phyloP scores from a whole-genome alignment of 768 basidiomycete genomes.

The Daedaleopsis sinensis region DNA sequence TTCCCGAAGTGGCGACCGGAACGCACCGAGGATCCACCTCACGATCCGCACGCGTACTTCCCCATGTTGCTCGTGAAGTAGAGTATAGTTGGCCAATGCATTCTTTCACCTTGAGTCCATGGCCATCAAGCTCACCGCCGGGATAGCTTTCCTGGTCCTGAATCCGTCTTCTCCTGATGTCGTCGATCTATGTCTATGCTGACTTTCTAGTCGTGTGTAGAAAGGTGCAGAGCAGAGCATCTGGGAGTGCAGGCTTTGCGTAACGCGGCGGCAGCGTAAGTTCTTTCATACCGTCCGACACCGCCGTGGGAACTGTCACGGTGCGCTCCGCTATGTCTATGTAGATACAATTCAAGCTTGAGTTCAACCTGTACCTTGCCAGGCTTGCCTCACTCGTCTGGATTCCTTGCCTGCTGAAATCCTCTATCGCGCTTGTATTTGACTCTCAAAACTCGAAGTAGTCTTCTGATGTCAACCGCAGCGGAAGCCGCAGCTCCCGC shows the following conservation, averaged over 20 bases:
- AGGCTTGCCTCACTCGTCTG: too few species aligned
- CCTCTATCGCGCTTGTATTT: too few species aligned
- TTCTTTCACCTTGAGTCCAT: neutral
- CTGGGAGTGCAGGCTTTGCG: too few species aligned
- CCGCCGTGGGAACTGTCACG: neutral
- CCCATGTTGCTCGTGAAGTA: conserved; percentile 66
- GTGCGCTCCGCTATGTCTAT: too few species aligned
- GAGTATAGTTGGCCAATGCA: conserved; percentile 19
- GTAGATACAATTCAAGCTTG: neutral
- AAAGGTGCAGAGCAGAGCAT: neutral
- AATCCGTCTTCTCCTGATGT: neutral
- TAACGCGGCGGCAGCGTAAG: too few species aligned
- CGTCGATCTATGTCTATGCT: neutral
- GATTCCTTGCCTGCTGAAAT: too few species aligned
- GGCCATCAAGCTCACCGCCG: too few species aligned
- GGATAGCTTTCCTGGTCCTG: too few species aligned
- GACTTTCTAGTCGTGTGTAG: neutral
- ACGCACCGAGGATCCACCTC: conserved; percentile 76
- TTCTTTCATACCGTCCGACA: too few species aligned
- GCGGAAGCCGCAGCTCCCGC: conserved; percentile 24
- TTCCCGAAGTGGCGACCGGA: conserved; percentile 77
- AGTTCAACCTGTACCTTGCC: neutral
- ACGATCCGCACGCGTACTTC: conserved; percentile 81
- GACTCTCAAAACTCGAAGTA: too few species aligned
- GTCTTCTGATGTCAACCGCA: conserved; percentile 12